These are phyloP conservation scores for Flagelloscypha sp. DNA, from an alignment of 768 basidiomycete species.

Conservation along the genomic window DNA sequence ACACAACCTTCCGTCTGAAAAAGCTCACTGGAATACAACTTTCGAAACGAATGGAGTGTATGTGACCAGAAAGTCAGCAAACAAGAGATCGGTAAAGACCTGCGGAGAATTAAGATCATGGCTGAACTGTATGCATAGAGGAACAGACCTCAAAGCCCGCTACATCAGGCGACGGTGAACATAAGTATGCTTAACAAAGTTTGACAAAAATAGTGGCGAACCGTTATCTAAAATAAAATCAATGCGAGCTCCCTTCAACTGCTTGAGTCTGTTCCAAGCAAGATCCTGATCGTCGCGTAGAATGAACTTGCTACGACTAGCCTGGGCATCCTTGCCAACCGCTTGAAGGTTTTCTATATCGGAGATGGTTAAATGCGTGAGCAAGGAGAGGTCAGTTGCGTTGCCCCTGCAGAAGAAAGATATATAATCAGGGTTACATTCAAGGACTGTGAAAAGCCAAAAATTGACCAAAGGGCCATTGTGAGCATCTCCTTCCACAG, in stretches of 20 bases:
- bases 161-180: conserved; percentile 19
- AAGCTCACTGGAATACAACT: conserved; percentile 83
- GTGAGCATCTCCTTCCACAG: conserved; percentile 82
- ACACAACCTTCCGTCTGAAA: not conserved
- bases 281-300: conserved; percentile 72
- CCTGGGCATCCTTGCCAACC: conserved; percentile 75
- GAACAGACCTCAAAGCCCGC: conserved; percentile 80
- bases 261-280: conserved; percentile 67
- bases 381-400: conserved; percentile 87
- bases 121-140: not conserved
- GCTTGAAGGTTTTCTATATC: conserved; percentile 81
- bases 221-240: conserved; percentile 93
- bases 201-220: conserved; percentile 19
- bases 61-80: conserved; percentile 89
- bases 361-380: conserved; percentile 75
- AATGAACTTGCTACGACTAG: conserved; percentile 69
- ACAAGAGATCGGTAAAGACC: conserved; percentile 89
- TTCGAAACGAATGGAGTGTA: conserved; percentile 75
- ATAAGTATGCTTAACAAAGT: not conserved
- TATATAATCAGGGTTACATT: not conserved
- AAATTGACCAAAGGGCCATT: conserved; percentile 75
- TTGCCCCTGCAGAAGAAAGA: conserved; percentile 64
- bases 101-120: conserved; percentile 20
- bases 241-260: conserved; percentile 45
- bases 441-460: not conserved